Base-by-base conservation (phyloP, 2,329 filamentous ascomycete species). In the Pseudocercospora ulei region DNA sequence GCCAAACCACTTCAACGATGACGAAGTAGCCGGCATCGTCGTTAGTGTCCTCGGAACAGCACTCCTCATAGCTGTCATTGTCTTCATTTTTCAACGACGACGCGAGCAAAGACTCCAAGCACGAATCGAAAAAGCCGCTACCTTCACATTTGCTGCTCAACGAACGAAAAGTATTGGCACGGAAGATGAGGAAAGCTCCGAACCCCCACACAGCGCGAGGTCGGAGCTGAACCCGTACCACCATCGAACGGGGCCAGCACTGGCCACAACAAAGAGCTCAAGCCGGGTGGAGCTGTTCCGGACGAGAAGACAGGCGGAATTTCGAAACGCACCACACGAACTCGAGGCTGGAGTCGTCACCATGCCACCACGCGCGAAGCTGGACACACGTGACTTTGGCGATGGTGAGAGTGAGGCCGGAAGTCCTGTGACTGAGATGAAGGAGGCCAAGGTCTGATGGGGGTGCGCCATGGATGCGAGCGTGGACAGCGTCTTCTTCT, bases 11-110 rank as follows among this genome's bases (percentile, higher is more conserved):
- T 13, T 33, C 17, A 22, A 22, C 20, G 14, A 13, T 7, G 30
- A 23, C 7, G 30, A 23, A 17, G 23, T 33, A 5, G 23, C 23
- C 18, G 30, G 30, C 18, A 33, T 33, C 30, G 30, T 33, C 18
- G 6, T 33, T 19, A 19, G 30, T n/a, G 30, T 33, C 30, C n/a
- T 20, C 30, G 30, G 30, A 7, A 33, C 30, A 13, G 30, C n/a
- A 17, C 9, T 33, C 9, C 18, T 33, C n/a, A 9, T 33, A 9
- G 18, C 30, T 9, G 9, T 33, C 30, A 7, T 33, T 19, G 13
- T 33, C 11, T 18, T 23, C 30, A 8, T 33, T 11, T 19, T 17
- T 5, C n/a, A 12, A 11, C 30, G 30, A 3, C 30, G 30, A 1
- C 30, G 30, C n/a, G 30, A 33, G 23, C 12, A 9, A 20, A 9